Percentiles rank a stretch among this genome's conserved stretches.
Conservation (phyloP, 805 yeast species). For the Yarrowia sp. region DNA sequence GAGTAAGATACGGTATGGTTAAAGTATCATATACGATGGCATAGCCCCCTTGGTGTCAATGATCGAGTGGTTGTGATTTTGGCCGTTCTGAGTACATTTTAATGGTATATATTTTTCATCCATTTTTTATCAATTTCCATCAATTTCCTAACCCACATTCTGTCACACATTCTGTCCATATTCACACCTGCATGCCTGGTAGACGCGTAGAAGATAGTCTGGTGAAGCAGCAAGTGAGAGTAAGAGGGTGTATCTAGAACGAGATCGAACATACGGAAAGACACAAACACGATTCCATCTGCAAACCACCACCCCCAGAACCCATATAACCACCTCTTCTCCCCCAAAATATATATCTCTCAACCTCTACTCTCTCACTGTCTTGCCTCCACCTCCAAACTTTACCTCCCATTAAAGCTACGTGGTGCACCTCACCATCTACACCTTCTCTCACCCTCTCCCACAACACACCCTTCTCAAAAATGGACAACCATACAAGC, state of each 20-base stretch:
- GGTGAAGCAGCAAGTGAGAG: background rate
- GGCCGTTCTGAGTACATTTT: no score
- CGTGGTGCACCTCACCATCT: background rate
- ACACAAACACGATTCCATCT: no score
- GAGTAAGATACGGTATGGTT: background rate
- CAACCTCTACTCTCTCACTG: background rate
- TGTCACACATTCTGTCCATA: background rate
- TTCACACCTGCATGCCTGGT: background rate
- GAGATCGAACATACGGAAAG: no score
- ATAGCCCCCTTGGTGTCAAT: background rate
- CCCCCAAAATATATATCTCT: no score
- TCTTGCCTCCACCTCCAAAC: background rate
- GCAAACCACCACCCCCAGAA: no score
- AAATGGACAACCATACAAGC: slow-evolving; percentile 21
- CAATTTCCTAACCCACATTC: no score
- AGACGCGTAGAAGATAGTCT: background rate
- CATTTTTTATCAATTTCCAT: no score
- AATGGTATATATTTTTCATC: no score
- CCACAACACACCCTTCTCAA: background rate
- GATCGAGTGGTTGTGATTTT: no score
- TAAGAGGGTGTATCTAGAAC: background rate
- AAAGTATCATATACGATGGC: slow-evolving; percentile 2
- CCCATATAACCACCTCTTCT: no score
- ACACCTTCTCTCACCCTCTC: background rate
- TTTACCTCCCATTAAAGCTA: background rate